Evolutionary conservation across 768 basidiomycete genomes (phyloP).

Genomic region (Clathrus columnatus): DNA sequence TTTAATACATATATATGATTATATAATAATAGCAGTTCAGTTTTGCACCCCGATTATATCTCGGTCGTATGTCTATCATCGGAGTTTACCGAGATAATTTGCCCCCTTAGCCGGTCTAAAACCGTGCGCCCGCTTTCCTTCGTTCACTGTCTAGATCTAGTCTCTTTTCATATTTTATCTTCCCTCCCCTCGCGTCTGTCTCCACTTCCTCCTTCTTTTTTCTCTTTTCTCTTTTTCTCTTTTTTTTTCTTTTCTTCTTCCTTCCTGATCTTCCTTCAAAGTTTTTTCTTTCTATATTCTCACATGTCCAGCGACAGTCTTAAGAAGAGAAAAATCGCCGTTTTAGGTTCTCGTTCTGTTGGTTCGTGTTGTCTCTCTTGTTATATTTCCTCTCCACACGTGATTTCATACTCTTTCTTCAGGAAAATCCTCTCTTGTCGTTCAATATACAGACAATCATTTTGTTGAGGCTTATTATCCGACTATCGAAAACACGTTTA

Average conservation of each 20-base stretch:
- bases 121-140: conserved; percentile 3
- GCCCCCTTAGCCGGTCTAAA: conserved; percentile 1
- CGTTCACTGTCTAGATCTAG: conserved; percentile 2
- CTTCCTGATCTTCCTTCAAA: too few species aligned
- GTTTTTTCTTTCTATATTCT: not conserved
- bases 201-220: not conserved
- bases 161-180: not conserved
- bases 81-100: not conserved
- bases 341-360: conserved; percentile 81
- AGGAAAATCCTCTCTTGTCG: conserved; percentile 92
- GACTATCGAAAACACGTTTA: conserved; percentile 84
- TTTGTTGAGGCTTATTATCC: conserved; percentile 94
- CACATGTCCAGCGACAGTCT: conserved; percentile 19
- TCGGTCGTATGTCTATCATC: not conserved
- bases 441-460: conserved; percentile 88
- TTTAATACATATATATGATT: too few species aligned
- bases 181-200: too few species aligned
- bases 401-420: conserved; percentile 15
- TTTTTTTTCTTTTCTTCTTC: not conserved
- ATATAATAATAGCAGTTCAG: too few species aligned
- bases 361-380: conserved; percentile 55
- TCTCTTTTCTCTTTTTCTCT: not conserved
- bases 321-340: conserved; percentile 83
- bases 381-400: conserved; percentile 11
- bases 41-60: too few species aligned